phyloP scores from a whole-genome alignment of 2,329 filamentous ascomycete species.

The Aspergillus ibericus region DNA sequence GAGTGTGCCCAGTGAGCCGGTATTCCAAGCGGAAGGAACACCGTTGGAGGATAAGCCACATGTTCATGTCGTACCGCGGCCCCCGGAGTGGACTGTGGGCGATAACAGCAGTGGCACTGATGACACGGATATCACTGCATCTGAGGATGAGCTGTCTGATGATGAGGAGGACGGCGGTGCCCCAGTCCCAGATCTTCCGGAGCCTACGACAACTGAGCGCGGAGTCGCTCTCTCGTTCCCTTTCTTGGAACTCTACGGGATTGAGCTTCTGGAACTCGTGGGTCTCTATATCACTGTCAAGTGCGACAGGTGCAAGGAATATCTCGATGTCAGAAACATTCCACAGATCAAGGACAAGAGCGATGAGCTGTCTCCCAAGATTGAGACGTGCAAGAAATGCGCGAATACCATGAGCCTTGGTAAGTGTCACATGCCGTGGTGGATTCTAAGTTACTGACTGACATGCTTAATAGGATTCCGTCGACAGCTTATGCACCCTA shows the following conservation, averaged over 20 bases:
- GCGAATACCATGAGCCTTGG: constrained; percentile 50
- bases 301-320: constrained; percentile 75
- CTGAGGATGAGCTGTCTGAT: constrained; percentile 41
- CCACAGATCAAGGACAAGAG: constrained; percentile 52
- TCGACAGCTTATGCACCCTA: constrained; percentile 69
- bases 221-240: constrained; percentile 81
- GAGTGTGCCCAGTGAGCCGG: constrained; percentile 14
- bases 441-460: not conserved
- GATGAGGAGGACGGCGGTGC: constrained; percentile 48
- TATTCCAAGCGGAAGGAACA: constrained; percentile 16
- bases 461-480: constrained; percentile 52
- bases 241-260: constrained; percentile 70
- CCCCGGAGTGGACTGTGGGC: constrained; percentile 68
- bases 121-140: constrained; percentile 46
- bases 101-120: constrained; percentile 38
- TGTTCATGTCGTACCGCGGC: constrained; percentile 69
- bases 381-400: constrained; percentile 58
- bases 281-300: constrained; percentile 70
- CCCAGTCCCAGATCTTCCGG: constrained; percentile 33
- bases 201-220: constrained; percentile 53
- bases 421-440: constrained; percentile 16
- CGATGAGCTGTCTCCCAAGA: constrained; percentile 41
- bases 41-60: constrained; percentile 58
- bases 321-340: constrained; percentile 67
- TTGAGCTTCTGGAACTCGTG: constrained; percentile 71